These are phyloP conservation scores for Trichoderma virens DNA, from an alignment of 495 filamentous ascomycete genomes.

Conservation along the genomic window DNA sequence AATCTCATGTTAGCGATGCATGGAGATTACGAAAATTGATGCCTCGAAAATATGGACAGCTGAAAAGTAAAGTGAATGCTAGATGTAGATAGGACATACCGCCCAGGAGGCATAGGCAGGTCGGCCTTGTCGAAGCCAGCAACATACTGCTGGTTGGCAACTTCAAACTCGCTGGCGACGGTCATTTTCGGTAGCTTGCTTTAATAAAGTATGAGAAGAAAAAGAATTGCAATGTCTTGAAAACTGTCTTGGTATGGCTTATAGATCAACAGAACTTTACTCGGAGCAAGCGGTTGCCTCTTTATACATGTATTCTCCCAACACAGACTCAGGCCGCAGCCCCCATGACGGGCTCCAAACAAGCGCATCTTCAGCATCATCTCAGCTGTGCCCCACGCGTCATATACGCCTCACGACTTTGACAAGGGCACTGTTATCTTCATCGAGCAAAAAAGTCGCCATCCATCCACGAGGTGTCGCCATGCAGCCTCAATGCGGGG, in stretches of 20 bases:
- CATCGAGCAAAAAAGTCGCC: background rate
- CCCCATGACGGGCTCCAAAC: background rate
- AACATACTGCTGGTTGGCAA: slow-evolving; percentile 1
- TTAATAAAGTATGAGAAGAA: background rate
- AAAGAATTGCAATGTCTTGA: background rate
- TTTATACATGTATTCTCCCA: background rate
- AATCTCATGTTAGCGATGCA: too few species aligned
- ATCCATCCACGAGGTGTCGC: background rate
- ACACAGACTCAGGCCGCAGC: background rate
- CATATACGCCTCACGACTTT: background rate
- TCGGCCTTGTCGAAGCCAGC: slow-evolving; percentile 9
- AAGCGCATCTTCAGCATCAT: background rate
- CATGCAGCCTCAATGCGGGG: background rate
- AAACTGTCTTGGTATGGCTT: background rate
- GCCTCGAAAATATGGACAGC: too few species aligned
- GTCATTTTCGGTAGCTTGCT: background rate
- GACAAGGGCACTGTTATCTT: background rate
- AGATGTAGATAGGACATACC: background rate
- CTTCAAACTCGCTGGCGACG: slow-evolving; percentile 6
- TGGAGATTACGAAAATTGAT: too few species aligned
- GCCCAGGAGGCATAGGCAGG: slow-evolving; percentile 1
- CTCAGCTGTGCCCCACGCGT: background rate
- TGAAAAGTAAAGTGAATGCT: background rate
- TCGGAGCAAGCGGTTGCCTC: background rate
- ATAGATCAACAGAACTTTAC: too few species aligned